Base-by-base conservation (phyloP, 2,329 filamentous ascomycete species). In the Monilinia aucupariae region DNA sequence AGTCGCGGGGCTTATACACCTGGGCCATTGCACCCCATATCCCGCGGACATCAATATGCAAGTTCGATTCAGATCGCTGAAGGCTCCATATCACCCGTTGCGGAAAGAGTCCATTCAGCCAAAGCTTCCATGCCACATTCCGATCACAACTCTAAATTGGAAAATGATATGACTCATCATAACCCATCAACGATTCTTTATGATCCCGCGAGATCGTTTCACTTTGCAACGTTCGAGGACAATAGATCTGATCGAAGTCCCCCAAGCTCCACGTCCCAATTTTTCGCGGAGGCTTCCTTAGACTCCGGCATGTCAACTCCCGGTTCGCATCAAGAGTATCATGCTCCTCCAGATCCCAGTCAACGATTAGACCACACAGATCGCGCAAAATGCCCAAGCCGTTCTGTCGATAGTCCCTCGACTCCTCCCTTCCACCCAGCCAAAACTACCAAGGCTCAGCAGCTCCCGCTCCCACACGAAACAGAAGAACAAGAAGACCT, bases 391-490 rank as follows among this genome's bases (percentile, higher is more conserved):
- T 4, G 8, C 43, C 34, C 54, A 25, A 47, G 4, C 34, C 8
- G 4, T 22, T 27, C 9, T 17, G 9, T 8, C 7, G 25, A 58
- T 17, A 41, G 47, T 20, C 54, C 54, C 13, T 20, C 30, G 4
- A 58, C 27, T 47, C 30, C 41, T 37, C 41, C n/a, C n/a, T 58
- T 47, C 3, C 54, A 58, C 34, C 54, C 41, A 12, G 41, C 54
- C 6, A 34, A 47, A 58, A 47, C 54, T 25, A 2, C 12, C 17
- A 12, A 34, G 10, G 54, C 20, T 20, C 54, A 34, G 6, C 12
- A 34, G 9, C 41, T 48, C 30, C 34, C 34, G 13, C 12, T 20
- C 1, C 7, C 30, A 34, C 54, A n/a, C 7, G 34, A 45, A 9
- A 2, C 17, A 34, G 41, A 37, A 56, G 41, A 56, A n/a, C 5